Base-by-base conservation (phyloP, 306 rosid genomes). In the Prosopis cineraria region DNA sequence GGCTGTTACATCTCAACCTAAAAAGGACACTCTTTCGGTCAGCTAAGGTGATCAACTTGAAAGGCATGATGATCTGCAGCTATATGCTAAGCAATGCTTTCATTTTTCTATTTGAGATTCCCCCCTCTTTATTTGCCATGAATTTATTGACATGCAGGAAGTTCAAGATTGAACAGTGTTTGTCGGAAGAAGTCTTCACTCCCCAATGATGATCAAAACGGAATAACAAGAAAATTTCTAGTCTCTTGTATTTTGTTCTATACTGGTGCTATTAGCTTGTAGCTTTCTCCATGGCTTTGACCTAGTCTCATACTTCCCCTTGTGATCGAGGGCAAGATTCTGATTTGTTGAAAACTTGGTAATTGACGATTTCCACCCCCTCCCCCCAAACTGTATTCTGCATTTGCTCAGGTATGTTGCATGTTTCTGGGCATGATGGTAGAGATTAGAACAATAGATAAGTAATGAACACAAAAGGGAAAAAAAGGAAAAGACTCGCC, bases 11-110 rank as follows among this genome's bases (percentile, higher is more conserved):
- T 59, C 81, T 12, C 37, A 74, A 33, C 53, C 89, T n/a, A 82
- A 75, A 20, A 78, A 81, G 66, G 86, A 73, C 41, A 85, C 79
- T 47, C 59, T 85, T 33, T 60, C 75, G 19, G 81, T 48, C 47
- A 72, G 73, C 82, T 85, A 89, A 11, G 41, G 84, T 20, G 91
- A 44, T 77, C 93, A 2, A 81, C 82, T 10, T 40, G 84, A 37
- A 89, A 91, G 84, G 91, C 85, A 31, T 88, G 75, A 62, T 14
- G 22, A 63, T 67, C 41, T 72, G 63, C 73, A 22, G 44, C 71
- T 60, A 63, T 72, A 74, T 73, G 74, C 55, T 39, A 7, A 7
- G 47, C 43, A 47, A 78, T 83, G 86, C 66, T 48, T 50, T 83
- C 50, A 68, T 60, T 45, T 75, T 55, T 50, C 4, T 14, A 31